A percentile compares a stretch with the other conserved stretches of the same genome.
These are phyloP conservation scores for Phytopythium helicoides DNA, from an alignment of 352 stramenopile genomes.

Conservation along the genomic window DNA sequence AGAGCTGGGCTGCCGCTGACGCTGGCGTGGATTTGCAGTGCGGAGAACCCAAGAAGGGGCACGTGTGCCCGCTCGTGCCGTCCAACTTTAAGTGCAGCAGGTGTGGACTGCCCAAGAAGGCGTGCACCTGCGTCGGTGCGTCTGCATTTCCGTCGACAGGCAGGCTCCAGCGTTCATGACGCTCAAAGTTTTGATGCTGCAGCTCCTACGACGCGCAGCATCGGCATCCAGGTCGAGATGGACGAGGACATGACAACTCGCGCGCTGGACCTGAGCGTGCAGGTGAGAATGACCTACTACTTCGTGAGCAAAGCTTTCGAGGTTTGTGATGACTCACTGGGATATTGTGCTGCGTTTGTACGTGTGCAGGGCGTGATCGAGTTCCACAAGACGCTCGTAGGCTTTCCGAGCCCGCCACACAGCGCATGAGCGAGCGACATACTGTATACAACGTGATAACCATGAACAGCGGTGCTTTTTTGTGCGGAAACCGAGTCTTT, in stretches of 20 bases:
- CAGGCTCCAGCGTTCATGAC: conserved; percentile 1
- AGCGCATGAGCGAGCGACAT: no score
- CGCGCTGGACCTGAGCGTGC: conserved; percentile 65
- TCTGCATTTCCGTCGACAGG: not conserved
- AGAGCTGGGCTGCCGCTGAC: not conserved
- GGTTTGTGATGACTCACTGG: no score
- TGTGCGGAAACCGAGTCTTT: no score
- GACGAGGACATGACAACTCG: conserved; percentile 85
- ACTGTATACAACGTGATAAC: no score
- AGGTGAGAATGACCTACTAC: conserved; percentile 27
- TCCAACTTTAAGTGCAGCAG: conserved; percentile 82
- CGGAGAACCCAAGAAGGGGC: conserved; percentile 84
- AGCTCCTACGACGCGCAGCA: conserved; percentile 62
- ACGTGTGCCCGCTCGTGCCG: conserved; percentile 79
- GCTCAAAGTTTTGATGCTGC: conserved; percentile 2
- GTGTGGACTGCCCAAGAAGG: conserved; percentile 74
- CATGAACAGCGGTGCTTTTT: no score
- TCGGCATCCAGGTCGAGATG: conserved; percentile 76
- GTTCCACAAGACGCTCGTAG: conserved; percentile 55
- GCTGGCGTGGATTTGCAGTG: conserved; percentile 30
- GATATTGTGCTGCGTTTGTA: not conserved
- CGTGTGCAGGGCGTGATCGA: conserved; percentile 57
- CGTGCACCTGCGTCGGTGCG: conserved; percentile 67
- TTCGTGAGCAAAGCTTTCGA: no score
- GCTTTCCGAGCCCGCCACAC: conserved; percentile 27